A percentile compares a stretch with the other conserved stretches of the same genome.
These are phyloP conservation scores for Yamadazyma dushanensis DNA, from an alignment of 1,139 yeast species.

Conservation along the genomic window DNA sequence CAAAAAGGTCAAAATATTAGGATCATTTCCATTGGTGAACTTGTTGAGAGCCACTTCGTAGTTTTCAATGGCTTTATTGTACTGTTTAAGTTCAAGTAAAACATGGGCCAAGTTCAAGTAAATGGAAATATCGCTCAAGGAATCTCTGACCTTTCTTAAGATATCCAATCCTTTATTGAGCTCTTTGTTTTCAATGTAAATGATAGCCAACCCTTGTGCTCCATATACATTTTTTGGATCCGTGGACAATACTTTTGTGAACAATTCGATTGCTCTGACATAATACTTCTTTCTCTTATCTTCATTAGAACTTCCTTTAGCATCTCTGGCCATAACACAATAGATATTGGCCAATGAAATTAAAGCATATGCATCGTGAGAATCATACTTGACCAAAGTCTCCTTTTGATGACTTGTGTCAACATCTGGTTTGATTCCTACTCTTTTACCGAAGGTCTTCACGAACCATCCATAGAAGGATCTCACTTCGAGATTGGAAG, in stretches of 20 bases:
- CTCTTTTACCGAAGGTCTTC: slow-evolving; percentile 56
- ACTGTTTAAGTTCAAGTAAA: slow-evolving; percentile 77
- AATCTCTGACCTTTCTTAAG: slow-evolving; percentile 86
- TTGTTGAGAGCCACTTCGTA: slow-evolving; percentile 78
- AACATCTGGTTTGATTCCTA: slow-evolving; percentile 54
- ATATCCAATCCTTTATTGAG: slow-evolving; percentile 78
- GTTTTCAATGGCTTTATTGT: slow-evolving; percentile 81
- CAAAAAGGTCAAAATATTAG: slow-evolving; percentile 67
- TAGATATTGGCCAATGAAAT: slow-evolving; percentile 89
- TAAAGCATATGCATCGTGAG: slow-evolving; percentile 88
- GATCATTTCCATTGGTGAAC: slow-evolving; percentile 62
- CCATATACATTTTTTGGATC: slow-evolving; percentile 91
- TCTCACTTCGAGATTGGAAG: slow-evolving; percentile 75
- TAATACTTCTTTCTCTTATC: slow-evolving; percentile 77
- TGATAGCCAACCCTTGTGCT: slow-evolving; percentile 95
- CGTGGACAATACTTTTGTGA: slow-evolving; percentile 80
- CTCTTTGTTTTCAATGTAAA: slow-evolving; percentile 85
- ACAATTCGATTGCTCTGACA: slow-evolving; percentile 84
- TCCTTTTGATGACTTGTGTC: slow-evolving; percentile 84
- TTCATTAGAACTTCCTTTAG: slow-evolving; percentile 53
- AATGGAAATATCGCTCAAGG: slow-evolving; percentile 80
- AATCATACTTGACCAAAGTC: slow-evolving; percentile 76
- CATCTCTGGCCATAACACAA: slow-evolving; percentile 77
- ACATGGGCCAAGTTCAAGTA: slow-evolving; percentile 90
- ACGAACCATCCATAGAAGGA: slow-evolving; percentile 93